phyloP scores from a whole-genome alignment of 2,329 filamentous ascomycete genomes.

The Tolypocladium amazonense region DNA sequence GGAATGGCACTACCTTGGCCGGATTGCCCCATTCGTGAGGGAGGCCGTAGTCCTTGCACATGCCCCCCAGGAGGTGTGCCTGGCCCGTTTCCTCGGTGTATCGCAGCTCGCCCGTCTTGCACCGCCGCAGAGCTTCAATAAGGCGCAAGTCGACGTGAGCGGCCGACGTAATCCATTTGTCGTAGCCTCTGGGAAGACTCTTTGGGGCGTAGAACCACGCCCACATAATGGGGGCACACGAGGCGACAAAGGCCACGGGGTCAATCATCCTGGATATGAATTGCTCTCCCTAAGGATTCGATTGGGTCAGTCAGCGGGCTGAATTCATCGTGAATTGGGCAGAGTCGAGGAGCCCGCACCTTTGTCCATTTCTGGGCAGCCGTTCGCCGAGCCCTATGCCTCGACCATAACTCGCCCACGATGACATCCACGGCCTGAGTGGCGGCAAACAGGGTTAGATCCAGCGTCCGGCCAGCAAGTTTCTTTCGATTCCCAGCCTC shows the following conservation, averaged over 20 bases:
- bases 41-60: constrained; percentile 62
- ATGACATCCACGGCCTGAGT: constrained; percentile 64
- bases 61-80: constrained; percentile 53
- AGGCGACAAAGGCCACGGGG: constrained; percentile 59
- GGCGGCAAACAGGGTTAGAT: constrained; percentile 70
- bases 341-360: constrained; percentile 17
- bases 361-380: constrained; percentile 35
- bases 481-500: constrained; percentile 7
- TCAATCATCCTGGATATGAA: constrained; percentile 38
- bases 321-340: background rate
- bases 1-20: constrained; percentile 56
- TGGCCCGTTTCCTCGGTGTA: constrained; percentile 69
- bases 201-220: constrained; percentile 72
- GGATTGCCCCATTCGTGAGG: constrained; percentile 68
- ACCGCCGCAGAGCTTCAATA: constrained; percentile 61
- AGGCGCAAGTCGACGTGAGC: constrained; percentile 67
- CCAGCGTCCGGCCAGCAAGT: constrained; percentile 62
- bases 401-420: constrained; percentile 54
- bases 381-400: constrained; percentile 31
- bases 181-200: constrained; percentile 62
- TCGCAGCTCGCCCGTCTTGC: constrained; percentile 48
- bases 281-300: constrained; percentile 17
- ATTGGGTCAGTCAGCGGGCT: background rate
- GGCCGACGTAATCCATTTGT: constrained; percentile 70
- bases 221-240: constrained; percentile 75